phyloP scores from a whole-genome alignment of 1,139 yeast species.

The Taphrina wiesneri region DNA sequence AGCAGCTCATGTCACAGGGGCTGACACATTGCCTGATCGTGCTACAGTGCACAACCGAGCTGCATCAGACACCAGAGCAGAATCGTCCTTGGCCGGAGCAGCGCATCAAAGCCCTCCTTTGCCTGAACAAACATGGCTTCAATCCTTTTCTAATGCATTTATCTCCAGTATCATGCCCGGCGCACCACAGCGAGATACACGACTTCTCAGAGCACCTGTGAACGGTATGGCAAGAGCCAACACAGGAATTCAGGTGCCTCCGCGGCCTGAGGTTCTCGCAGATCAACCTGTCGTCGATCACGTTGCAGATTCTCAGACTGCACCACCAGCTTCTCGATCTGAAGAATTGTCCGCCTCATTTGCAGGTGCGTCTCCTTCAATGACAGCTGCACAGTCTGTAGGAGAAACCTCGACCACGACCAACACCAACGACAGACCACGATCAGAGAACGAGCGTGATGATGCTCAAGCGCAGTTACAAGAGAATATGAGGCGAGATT shows the following conservation, averaged over 20 bases:
- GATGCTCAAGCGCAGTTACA: background rate
- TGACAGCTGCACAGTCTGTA: background rate
- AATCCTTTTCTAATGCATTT: conserved; percentile 7
- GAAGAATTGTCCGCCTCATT: background rate
- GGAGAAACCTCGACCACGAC: background rate
- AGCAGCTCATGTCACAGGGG: background rate
- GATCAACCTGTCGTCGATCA: background rate
- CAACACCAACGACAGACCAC: background rate
- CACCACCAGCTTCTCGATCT: background rate
- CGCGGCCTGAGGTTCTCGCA: background rate
- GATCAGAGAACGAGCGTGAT: background rate
- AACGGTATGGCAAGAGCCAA: background rate
- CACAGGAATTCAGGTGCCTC: background rate
- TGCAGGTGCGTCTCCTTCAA: background rate
- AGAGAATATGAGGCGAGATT: background rate
- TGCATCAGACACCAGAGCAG: background rate
- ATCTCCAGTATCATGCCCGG: conserved; percentile 9
- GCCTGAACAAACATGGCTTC: background rate
- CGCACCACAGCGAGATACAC: background rate
- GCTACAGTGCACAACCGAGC: background rate
- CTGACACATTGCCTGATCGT: background rate
- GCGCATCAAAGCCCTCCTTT: background rate
- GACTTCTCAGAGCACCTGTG: background rate
- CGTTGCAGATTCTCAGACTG: background rate
- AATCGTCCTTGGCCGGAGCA: background rate